Conservation (phyloP, 306 rosid species). For the Bauhinia variegata region DNA sequence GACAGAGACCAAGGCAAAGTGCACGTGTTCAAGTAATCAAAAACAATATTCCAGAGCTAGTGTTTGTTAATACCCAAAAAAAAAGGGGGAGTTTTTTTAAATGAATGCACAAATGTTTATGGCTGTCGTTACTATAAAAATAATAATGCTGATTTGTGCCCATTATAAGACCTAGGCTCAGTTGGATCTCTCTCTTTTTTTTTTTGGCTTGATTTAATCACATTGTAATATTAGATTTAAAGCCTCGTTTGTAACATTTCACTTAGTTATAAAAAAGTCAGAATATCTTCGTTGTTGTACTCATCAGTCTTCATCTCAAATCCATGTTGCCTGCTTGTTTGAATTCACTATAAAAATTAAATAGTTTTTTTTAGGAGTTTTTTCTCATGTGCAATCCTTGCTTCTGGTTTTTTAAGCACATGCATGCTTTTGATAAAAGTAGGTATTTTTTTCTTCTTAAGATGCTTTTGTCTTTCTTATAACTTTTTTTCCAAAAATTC, state of each 20-base stretch:
- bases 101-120: constrained; percentile 13
- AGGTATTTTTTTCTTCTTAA: no score
- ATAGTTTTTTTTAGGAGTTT: no score
- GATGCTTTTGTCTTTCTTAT: no score
- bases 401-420: no score
- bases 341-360: no score
- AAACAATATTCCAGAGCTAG: constrained; percentile 40
- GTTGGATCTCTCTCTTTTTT: constrained; percentile 6
- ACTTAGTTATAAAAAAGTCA: no score
- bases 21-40: constrained; percentile 64
- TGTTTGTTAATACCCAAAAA: constrained; percentile 32
- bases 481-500: no score
- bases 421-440: no score
- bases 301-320: no score
- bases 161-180: constrained; percentile 21
- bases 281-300: no score
- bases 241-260: constrained; percentile 20
- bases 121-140: constrained; percentile 33
- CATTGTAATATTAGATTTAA: constrained; percentile 20
- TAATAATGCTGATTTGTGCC: constrained; percentile 31
- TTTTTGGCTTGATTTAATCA: constrained; percentile 9
- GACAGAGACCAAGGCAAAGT: constrained; percentile 58
- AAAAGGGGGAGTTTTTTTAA: constrained; percentile 11
- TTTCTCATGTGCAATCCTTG: no score
- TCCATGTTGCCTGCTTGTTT: no score